Evolutionary conservation across 371 early-diverging fungal genomes (phyloP).

Genomic region (Rhizopus microsporus): DNA sequence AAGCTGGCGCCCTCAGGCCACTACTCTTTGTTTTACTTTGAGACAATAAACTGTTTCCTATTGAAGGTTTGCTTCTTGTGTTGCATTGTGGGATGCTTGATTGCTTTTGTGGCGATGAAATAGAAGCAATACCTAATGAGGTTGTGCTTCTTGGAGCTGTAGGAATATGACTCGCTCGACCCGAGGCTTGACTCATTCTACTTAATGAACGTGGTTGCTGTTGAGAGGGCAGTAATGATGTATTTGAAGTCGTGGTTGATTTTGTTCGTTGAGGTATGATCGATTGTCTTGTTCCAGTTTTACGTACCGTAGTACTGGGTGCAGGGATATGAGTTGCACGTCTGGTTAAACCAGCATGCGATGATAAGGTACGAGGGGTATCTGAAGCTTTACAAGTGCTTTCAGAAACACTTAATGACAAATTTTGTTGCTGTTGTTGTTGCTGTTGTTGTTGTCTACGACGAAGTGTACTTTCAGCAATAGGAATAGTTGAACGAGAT

Average conservation of each 20-base stretch:
- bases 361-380: neutral
- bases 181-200: conserved; percentile 7
- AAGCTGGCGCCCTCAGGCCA: neutral
- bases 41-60: neutral
- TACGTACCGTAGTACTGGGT: neutral
- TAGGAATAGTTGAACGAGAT: conserved; percentile 1
- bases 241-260: conserved; percentile 13
- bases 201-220: conserved; percentile 8
- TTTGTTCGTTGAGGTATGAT: conserved; percentile 17
- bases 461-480: neutral
- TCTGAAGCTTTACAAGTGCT: neutral
- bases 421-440: neutral
- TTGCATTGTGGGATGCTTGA: neutral
- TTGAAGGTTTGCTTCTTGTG: conserved; percentile 10
- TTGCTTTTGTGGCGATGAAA: conserved; percentile 12
- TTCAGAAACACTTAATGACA: conserved; percentile 7
- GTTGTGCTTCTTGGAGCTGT: conserved; percentile 20
- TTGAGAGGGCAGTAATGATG: neutral
- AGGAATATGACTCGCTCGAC: conserved; percentile 28
- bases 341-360: conserved; percentile 10
- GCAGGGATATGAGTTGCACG: conserved; percentile 25
- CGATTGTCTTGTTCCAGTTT: neutral
- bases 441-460: conserved; percentile 4
- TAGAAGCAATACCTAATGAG: conserved; percentile 18
- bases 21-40: neutral